Evolutionary conservation across 2,329 filamentous ascomycete genomes (phyloP), one percentile per base, ranked within the genome.

Genomic region (Diaporthe citrichinensis): DNA sequence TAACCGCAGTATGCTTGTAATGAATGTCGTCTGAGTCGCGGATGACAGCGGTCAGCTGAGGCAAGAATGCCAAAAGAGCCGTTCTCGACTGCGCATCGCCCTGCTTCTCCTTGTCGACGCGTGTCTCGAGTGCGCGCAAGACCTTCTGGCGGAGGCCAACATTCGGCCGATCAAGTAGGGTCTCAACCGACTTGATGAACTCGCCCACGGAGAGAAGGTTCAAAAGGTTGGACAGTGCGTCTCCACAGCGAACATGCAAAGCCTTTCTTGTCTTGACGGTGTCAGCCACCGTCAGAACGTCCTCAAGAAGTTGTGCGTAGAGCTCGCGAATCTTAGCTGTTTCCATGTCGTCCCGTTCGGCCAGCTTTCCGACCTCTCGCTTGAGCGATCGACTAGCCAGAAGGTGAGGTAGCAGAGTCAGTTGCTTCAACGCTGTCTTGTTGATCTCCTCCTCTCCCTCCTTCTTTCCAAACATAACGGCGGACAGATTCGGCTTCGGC

Each of bases 131-230:
- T 2, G 96, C 94, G 76, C 90, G 93, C 77, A 96, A 90, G 67
- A 95, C 94, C 85, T 94, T 96, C 78, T 94, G 92, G 1, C 94
- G 94, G 69, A 96, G 88, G 67, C 94, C 91, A 79, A 94, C 89
- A 78, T 95, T 92, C 8, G 94, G 92, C 67, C 93, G 91, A 78
- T 94, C 91, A 49, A 98, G 91, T 41, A 99, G 88, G 39, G 92
- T 91, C 81, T 98, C 94, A 55, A 97, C 93, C 14, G 95, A 94
- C 82, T 95, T 94, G 83, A 98, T 92, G 83, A 98, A 97, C 84
- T 98, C 95, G 71, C 92, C 89, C 4, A 96, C 95, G 0, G 96
- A 96, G 57, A 98, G 88, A 9, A 98, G 90, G 77, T 94, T 93
- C 69, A 99, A 89, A n/a, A 98, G 87, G 77, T 94, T 93, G 25